Evolutionary conservation across 495 filamentous ascomycete genomes (phyloP), one percentile per base, ranked within the genome.

Genomic region (Endocarpon pusillum): DNA sequence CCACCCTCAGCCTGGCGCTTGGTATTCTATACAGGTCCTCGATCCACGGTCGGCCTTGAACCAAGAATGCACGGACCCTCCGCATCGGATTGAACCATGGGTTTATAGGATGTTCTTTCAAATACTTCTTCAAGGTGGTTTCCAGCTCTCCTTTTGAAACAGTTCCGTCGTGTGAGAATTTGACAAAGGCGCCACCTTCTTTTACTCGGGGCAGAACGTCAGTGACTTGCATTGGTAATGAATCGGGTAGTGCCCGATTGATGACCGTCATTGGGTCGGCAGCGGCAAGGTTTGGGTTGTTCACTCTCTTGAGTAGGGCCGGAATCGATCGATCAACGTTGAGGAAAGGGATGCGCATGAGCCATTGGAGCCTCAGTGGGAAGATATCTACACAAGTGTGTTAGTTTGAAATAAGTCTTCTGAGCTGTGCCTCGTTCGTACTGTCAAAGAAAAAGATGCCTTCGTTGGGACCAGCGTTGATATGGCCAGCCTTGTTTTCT

Each of bases 171-270:
- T 81, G 65, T 4, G 63, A 62, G 53, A 91, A 89, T 50, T 92
- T 94, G 44, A 94, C 73, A 53, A 89, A 96, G 5, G 83, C 82
- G 6, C 91, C 89, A 16, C 87, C 91, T 49, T 97, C 89, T 43
- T 87, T 85, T 19, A 86, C 59, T 14, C 83, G 69, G 2, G 85
- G 81, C 28, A 92, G 44, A 22, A 93, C 73, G 39, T 91, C 71
- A 25, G 71, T 79, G 40, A 94, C 68, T 25, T 75, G 65, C 18
- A 89, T 55, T n/a, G 71, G 57, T 9, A 75, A 42, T 0, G 49
- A 46, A 3, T 53, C 40, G 0, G 80, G 75, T 6, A 86, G 58
- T 7, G 69, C 77, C 14, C 63, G 59, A 22, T 68, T 64, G 12
- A 79, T 64, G 19, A 86, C 60, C 15, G 58, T 62, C 14, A 64